Percentiles rank a stretch among this genome's conserved stretches.
Evolutionary conservation across 352 stramenopile species (phyloP).

Genomic region (Phytophthora boehmeriae): DNA sequence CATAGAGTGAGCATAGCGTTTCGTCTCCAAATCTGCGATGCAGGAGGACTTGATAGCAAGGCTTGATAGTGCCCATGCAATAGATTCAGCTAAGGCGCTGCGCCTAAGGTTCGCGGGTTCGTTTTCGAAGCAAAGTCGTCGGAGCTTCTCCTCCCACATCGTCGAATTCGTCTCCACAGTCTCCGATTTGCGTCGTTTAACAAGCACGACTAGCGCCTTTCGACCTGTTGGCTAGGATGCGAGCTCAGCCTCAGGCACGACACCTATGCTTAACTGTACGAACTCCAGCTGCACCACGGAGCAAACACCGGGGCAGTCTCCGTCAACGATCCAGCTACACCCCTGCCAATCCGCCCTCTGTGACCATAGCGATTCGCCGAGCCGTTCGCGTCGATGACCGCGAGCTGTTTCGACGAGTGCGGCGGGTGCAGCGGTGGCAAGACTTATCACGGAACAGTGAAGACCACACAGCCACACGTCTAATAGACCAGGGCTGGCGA

Average conservation of each 20-base stretch:
- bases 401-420: constrained; percentile 33
- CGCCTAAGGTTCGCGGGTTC: too few species aligned
- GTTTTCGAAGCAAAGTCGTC: too few species aligned
- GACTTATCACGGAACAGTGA: constrained; percentile 22
- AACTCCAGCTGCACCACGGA: constrained; percentile 2
- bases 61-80: too few species aligned
- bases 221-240: constrained; percentile 9
- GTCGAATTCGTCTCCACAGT: constrained; percentile 3
- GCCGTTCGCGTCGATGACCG: constrained; percentile 27
- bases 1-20: too few species aligned
- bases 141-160: too few species aligned
- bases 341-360: constrained; percentile 4
- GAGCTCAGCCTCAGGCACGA: constrained; percentile 18
- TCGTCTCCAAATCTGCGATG: too few species aligned
- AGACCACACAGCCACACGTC: constrained; percentile 9
- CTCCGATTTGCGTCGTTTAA: constrained; percentile 17
- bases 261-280: constrained; percentile 10
- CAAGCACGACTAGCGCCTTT: background rate
- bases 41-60: too few species aligned
- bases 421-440: constrained; percentile 27
- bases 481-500: constrained; percentile 20
- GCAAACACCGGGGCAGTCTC: constrained; percentile 15
- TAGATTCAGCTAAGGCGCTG: too few species aligned
- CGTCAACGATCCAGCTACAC: constrained; percentile 11
- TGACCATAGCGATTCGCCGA: constrained; percentile 4